Conservation (phyloP, 805 yeast species). For the Myxozyma sirexii region DNA sequence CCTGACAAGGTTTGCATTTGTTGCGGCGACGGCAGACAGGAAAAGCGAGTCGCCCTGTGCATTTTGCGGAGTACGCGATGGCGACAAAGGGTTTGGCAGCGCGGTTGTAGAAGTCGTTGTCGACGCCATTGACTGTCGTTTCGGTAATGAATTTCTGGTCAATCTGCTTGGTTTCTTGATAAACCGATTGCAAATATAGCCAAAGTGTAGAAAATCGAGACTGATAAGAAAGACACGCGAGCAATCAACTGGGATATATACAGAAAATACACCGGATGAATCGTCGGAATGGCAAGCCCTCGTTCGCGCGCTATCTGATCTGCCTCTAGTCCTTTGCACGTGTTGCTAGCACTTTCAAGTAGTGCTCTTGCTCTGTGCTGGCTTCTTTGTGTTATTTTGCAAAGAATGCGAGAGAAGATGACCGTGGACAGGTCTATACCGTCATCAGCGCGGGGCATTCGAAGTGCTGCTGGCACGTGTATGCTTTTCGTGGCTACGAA, state of each 20-base stretch:
- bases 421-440: not conserved
- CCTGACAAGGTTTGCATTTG: conserved; percentile 44
- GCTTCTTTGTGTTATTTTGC: too few relatives aligned
- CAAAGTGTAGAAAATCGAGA: not conserved
- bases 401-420: too few relatives aligned
- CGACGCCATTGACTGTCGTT: conserved; percentile 6
- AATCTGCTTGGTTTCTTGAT: too few relatives aligned
- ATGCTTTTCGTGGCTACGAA: not conserved
- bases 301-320: not conserved
- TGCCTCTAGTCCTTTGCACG: not conserved
- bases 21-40: conserved; percentile 45
- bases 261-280: not conserved
- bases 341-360: too few relatives aligned
- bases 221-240: not conserved
- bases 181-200: too few relatives aligned
- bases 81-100: not conserved
- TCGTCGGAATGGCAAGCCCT: conserved; percentile 5
- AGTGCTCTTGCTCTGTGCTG: too few relatives aligned
- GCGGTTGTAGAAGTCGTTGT: not conserved
- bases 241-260: not conserved
- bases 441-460: not conserved
- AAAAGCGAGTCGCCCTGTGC: conserved; percentile 34
- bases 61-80: not conserved
- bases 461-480: not conserved
- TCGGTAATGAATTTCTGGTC: not conserved